Evolutionary conservation across 805 yeast species (phyloP).

Genomic region (Myxozyma neotropica): DNA sequence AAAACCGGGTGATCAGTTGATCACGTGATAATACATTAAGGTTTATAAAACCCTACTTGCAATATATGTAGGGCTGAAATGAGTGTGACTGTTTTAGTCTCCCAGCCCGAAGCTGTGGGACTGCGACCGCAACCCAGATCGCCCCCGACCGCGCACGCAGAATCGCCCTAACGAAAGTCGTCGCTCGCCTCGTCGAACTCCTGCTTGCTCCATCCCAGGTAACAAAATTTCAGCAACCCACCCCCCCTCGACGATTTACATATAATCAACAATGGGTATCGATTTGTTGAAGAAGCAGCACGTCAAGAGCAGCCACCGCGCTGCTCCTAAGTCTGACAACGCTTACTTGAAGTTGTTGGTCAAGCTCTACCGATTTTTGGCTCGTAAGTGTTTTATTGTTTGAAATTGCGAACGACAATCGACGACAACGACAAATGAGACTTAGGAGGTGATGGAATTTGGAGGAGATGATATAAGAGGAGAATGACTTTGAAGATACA

Average conservation of each 20-base stretch:
- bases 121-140: slow-evolving; percentile 5
- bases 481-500: too few relatives aligned
- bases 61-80: slow-evolving; percentile 2
- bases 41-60: slow-evolving; percentile 1
- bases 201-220: neutral
- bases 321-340: slow-evolving; percentile 99
- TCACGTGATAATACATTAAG: neutral
- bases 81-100: slow-evolving; percentile 10
- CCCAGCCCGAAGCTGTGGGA: neutral
- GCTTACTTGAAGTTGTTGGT: slow-evolving; percentile 98
- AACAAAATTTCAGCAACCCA: slow-evolving; percentile 2
- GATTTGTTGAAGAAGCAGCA: slow-evolving; percentile 97
- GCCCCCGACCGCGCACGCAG: neutral
- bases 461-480: too few relatives aligned
- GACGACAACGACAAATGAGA: neutral
- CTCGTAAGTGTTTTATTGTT: slow-evolving; percentile 73
- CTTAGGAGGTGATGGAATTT: too few relatives aligned
- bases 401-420: too few relatives aligned
- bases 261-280: slow-evolving; percentile 33
- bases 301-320: slow-evolving; percentile 93
- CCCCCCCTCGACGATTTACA: neutral
- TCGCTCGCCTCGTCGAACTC: neutral
- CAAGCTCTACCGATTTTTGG: slow-evolving; percentile 97
- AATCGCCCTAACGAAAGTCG: slow-evolving; percentile 2
- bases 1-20: too few relatives aligned